These are phyloP conservation scores for Hansenula sp. DNA, from an alignment of 1,139 yeast genomes.

Conservation along the genomic window DNA sequence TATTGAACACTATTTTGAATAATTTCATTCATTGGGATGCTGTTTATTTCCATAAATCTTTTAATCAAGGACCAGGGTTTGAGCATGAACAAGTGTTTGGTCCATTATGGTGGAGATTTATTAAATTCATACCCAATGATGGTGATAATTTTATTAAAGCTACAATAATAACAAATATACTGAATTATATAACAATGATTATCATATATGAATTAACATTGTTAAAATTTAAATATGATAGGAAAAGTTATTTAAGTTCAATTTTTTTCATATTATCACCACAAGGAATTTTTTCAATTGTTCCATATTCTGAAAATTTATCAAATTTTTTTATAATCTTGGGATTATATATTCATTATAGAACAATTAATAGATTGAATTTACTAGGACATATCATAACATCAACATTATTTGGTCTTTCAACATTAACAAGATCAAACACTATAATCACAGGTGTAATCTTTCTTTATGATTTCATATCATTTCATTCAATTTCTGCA, in stretches of 20 bases:
- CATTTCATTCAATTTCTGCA: constrained; percentile 26
- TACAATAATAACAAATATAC: constrained; percentile 38
- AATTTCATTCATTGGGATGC: constrained; percentile 80
- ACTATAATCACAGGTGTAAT: constrained; percentile 67
- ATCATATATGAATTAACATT: constrained; percentile 48
- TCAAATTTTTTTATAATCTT: constrained; percentile 63
- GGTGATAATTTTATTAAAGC: constrained; percentile 37
- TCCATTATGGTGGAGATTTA: constrained; percentile 63
- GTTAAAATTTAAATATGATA: constrained; percentile 27
- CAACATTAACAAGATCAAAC: constrained; percentile 70
- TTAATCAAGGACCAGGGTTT: constrained; percentile 42
- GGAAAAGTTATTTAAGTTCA: constrained; percentile 33
- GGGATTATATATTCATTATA: constrained; percentile 29
- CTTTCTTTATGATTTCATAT: constrained; percentile 53
- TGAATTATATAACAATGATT: constrained; percentile 48
- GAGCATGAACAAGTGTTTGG: constrained; percentile 94
- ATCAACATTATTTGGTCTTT: constrained; percentile 53
- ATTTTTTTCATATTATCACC: constrained; percentile 60
- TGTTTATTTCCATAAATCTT: constrained; percentile 65
- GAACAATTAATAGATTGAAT: constrained; percentile 25
- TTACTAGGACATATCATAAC: too few relatives aligned
- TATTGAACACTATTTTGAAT: constrained; percentile 24
- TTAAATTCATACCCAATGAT: constrained; percentile 24
- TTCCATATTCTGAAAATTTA: constrained; percentile 74
- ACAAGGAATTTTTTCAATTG: constrained; percentile 74